These are phyloP conservation scores for Hymenoscyphus infarciens DNA, from an alignment of 2,329 filamentous ascomycete species.

Conservation along the genomic window DNA sequence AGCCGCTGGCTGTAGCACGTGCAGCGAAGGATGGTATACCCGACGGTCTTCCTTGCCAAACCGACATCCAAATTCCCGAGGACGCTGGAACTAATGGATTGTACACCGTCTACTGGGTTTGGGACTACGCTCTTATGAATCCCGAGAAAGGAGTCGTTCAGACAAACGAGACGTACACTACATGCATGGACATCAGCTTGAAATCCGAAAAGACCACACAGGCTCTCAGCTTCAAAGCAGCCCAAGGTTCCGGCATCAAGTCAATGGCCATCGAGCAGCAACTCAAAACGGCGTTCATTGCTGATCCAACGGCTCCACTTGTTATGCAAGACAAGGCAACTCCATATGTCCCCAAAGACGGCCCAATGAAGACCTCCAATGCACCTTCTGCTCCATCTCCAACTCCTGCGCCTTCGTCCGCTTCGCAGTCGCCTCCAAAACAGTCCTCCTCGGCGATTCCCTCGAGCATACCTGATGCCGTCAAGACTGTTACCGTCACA, in stretches of 20 bases:
- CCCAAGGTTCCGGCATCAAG: background rate
- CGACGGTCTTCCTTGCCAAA: constrained; percentile 68
- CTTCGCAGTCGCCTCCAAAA: too few species aligned
- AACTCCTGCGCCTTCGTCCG: background rate
- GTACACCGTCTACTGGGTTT: constrained; percentile 92
- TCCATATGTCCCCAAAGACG: background rate
- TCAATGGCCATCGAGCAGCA: constrained; percentile 11
- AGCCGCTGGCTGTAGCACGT: constrained; percentile 55
- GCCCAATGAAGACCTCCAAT: background rate
- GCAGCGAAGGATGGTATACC: constrained; percentile 47
- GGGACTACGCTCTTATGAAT: constrained; percentile 78
- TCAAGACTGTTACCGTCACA: background rate
- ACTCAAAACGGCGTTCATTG: constrained; percentile 13
- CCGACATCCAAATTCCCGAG: constrained; percentile 70
- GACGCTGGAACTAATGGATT: constrained; percentile 58
- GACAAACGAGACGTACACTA: constrained; percentile 56
- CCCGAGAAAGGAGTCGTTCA: constrained; percentile 40
- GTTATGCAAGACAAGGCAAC: constrained; percentile 1
- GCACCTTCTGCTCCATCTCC: background rate
- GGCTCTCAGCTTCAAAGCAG: background rate
- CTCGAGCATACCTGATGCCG: background rate
- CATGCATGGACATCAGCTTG: constrained; percentile 50
- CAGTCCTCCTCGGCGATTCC: too few species aligned
- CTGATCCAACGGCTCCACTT: constrained; percentile 9
- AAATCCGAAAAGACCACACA: constrained; percentile 21